These are phyloP conservation scores for Pichia sp. DNA, from an alignment of 1,139 yeast genomes.

Conservation along the genomic window DNA sequence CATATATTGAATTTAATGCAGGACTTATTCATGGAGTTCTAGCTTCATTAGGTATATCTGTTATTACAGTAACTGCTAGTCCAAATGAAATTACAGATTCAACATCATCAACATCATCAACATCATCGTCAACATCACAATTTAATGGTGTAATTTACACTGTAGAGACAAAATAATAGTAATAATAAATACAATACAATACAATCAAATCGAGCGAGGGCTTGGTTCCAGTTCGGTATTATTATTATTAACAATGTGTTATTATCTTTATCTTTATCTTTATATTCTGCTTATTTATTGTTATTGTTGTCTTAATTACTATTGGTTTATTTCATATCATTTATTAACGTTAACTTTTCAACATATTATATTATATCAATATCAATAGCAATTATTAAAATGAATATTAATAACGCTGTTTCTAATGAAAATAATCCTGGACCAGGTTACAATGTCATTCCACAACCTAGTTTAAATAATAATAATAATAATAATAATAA, in stretches of 20 bases:
- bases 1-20: conserved; percentile 72
- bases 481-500: not conserved
- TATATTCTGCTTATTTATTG: too few species aligned
- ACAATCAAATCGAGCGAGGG: not conserved
- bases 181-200: too few species aligned
- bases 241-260: not conserved
- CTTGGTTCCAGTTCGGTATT: not conserved
- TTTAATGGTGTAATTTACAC: conserved; percentile 2
- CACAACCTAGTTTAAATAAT: not conserved
- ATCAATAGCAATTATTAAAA: not conserved
- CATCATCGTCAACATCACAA: not conserved
- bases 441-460: not conserved
- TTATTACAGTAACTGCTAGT: not conserved
- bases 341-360: too few species aligned
- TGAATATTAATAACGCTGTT: conserved; percentile 9
- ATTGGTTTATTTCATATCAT: too few species aligned
- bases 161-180: conserved; percentile 1
- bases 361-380: too few species aligned
- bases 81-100: not conserved
- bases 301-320: too few species aligned
- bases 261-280: too few species aligned
- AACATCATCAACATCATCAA: too few species aligned
- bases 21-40: conserved; percentile 81
- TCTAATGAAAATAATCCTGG: not conserved
- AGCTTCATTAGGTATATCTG: conserved; percentile 48